A percentile compares a stretch with the other conserved stretches of the same genome.
These are phyloP conservation scores for Heliocybe sulcata DNA, from an alignment of 1,284 basidiomycete species.

Conservation along the genomic window DNA sequence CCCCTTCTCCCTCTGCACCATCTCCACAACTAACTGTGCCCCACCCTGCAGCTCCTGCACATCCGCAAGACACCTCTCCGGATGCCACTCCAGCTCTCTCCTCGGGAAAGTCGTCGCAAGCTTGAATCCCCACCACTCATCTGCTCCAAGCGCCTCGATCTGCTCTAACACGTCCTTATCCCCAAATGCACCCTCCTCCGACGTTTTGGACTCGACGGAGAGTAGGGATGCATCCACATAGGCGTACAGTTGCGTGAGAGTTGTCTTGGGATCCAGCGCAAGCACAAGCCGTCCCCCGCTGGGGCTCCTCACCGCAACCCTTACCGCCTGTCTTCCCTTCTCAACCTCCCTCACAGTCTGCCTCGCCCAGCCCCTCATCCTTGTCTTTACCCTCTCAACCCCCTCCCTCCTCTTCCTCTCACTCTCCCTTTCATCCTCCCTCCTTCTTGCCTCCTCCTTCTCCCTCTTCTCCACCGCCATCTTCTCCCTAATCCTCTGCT, in stretches of 20 bases:
- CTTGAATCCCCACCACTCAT: constrained; percentile 67
- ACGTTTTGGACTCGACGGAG: constrained; percentile 34
- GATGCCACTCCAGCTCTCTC: constrained; percentile 48
- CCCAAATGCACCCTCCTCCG: constrained; percentile 22
- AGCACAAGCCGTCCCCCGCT: constrained; percentile 54
- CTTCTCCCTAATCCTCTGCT: constrained; percentile 52
- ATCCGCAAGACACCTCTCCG: constrained; percentile 32
- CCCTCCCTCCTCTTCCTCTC: constrained; percentile 17
- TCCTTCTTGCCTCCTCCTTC: constrained; percentile 22
- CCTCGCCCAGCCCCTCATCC: constrained; percentile 47
- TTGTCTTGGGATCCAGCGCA: constrained; percentile 43
- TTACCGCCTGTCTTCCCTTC: constrained; percentile 27
- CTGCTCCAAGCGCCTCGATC: constrained; percentile 27
- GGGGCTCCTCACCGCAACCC: constrained; percentile 65
- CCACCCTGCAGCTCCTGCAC: constrained; percentile 52
- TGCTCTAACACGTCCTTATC: constrained; percentile 34
- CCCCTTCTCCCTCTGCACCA: constrained; percentile 15
- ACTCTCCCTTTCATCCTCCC: constrained; percentile 20
- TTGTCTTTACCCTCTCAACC: constrained; percentile 26
- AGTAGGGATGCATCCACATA: constrained; percentile 53
- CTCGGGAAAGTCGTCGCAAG: constrained; percentile 68
- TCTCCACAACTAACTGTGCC: constrained; percentile 69
- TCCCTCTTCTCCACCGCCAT: constrained; percentile 36
- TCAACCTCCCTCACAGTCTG: constrained; percentile 27
- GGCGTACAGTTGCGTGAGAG: constrained; percentile 59